A percentile compares a stretch with the other conserved stretches of the same genome.
Evolutionary conservation across 345 rosid genomes (phyloP).

Genomic region (Passiflora organensis): DNA sequence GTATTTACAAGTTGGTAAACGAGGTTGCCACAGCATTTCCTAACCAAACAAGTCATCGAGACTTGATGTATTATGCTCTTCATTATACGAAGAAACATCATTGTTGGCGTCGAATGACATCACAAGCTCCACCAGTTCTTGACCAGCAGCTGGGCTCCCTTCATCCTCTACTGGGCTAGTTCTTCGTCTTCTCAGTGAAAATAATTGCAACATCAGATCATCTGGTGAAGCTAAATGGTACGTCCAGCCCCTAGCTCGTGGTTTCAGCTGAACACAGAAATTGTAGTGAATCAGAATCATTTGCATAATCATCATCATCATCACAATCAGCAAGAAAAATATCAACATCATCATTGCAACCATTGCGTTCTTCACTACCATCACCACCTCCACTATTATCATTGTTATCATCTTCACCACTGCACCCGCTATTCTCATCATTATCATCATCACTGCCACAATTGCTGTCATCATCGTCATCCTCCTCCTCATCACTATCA

Average conservation of each 20-base stretch:
- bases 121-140: slow-evolving; percentile 47
- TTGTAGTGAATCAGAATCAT: slow-evolving; percentile 39
- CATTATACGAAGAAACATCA: slow-evolving; percentile 37
- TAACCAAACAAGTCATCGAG: slow-evolving; percentile 37
- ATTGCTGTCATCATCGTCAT: slow-evolving; percentile 9
- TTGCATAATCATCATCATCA: slow-evolving; percentile 26
- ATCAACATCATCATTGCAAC: slow-evolving; percentile 21
- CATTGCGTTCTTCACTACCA: slow-evolving; percentile 4
- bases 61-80: slow-evolving; percentile 34
- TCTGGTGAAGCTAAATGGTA: slow-evolving; percentile 31
- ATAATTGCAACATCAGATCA: slow-evolving; percentile 51
- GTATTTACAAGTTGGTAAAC: slow-evolving; percentile 26
- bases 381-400: slow-evolving; percentile 12
- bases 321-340: slow-evolving; percentile 15
- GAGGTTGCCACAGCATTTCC: slow-evolving; percentile 3
- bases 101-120: slow-evolving; percentile 38
- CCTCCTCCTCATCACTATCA: slow-evolving; percentile 2
- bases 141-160: slow-evolving; percentile 39
- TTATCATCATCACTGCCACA: slow-evolving; percentile 19
- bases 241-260: slow-evolving; percentile 54
- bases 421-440: not conserved
- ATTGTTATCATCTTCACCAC: not conserved
- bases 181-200: slow-evolving; percentile 37
- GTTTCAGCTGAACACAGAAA: slow-evolving; percentile 57
- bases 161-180: slow-evolving; percentile 28